phyloP scores from a whole-genome alignment of 805 yeast species.

The Sugiyamaella smithiae region DNA sequence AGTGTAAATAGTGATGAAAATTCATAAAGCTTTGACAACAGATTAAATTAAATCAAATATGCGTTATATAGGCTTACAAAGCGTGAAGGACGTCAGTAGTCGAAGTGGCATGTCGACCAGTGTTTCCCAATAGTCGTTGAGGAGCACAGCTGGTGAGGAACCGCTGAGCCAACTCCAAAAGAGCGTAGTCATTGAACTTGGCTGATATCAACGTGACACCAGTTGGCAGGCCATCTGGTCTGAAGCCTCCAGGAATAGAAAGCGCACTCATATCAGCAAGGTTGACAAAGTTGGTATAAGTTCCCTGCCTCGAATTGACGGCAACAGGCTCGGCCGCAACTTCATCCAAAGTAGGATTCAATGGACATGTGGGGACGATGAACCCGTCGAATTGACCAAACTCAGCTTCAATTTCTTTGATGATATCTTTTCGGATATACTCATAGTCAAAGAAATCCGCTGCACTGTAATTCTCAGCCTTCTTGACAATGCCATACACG shows the following conservation, averaged over 20 bases:
- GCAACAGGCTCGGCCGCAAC: conserved; percentile 73
- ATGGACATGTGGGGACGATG: conserved; percentile 91
- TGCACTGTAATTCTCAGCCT: conserved; percentile 77
- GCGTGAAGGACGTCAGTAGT: conserved; percentile 45
- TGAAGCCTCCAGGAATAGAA: conserved; percentile 88
- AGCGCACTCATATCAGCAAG: conserved; percentile 90
- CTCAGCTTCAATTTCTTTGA: conserved; percentile 57
- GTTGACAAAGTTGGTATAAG: conserved; percentile 95
- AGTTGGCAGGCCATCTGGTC: conserved; percentile 81
- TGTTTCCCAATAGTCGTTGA: conserved; percentile 56
- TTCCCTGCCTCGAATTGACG: conserved; percentile 89
- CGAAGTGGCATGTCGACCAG: conserved; percentile 37
- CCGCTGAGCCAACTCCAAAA: conserved; percentile 75
- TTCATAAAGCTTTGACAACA: too few relatives aligned
- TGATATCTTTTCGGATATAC: conserved; percentile 77
- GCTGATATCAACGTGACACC: conserved; percentile 84
- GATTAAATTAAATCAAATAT: background rate
- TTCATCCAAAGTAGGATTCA: conserved; percentile 78
- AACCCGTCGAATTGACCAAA: conserved; percentile 67
- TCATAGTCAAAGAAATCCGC: conserved; percentile 82
- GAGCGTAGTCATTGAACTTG: conserved; percentile 84
- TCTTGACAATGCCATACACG: conserved; percentile 67
- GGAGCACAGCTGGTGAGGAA: conserved; percentile 46
- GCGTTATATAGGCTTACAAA: background rate
- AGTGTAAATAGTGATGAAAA: too few relatives aligned